phyloP scores from a whole-genome alignment of 192 early-diverging fungal species.

The Radiomyces spectabilis region DNA sequence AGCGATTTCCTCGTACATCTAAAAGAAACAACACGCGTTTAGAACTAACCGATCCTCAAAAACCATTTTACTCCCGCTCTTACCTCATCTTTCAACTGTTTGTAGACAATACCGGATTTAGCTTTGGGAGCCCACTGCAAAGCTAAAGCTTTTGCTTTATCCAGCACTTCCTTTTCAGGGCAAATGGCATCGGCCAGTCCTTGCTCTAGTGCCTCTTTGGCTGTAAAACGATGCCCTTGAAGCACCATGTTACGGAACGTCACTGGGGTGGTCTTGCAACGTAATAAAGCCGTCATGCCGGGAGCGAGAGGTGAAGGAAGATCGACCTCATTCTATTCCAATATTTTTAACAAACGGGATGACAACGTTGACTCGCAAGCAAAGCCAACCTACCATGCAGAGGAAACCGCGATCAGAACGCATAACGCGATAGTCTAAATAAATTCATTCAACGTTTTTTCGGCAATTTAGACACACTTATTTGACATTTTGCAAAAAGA shows the following conservation, averaged over 20 bases:
- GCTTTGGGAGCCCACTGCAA: conserved; percentile 46
- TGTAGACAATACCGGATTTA: conserved; percentile 42
- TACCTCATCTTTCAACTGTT: conserved; percentile 60
- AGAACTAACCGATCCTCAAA: neutral
- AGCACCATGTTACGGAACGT: conserved; percentile 58
- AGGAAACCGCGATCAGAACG: conserved; percentile 65
- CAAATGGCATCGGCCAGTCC: conserved; percentile 55
- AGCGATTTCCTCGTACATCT: conserved; percentile 26
- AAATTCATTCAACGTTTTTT: no score
- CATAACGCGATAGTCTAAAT: conserved; percentile 67
- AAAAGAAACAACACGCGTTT: neutral
- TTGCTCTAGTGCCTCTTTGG: conserved; percentile 48
- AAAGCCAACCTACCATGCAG: conserved; percentile 44
- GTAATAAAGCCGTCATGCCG: conserved; percentile 63
- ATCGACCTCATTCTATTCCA: conserved; percentile 64
- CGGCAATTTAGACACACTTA: neutral
- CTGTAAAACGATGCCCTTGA: conserved; percentile 50
- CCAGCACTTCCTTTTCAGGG: conserved; percentile 37
- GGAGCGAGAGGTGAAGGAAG: conserved; percentile 55
- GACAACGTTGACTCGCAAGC: neutral
- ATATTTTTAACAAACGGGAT: neutral
- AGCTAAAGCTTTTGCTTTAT: conserved; percentile 48
- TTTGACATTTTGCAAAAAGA: neutral
- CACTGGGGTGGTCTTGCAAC: conserved; percentile 51
- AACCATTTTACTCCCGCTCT: neutral